Evolutionary conservation across 2,329 filamentous ascomycete species (phyloP).

Genomic region (Parasarocladium wereldwijsianum): DNA sequence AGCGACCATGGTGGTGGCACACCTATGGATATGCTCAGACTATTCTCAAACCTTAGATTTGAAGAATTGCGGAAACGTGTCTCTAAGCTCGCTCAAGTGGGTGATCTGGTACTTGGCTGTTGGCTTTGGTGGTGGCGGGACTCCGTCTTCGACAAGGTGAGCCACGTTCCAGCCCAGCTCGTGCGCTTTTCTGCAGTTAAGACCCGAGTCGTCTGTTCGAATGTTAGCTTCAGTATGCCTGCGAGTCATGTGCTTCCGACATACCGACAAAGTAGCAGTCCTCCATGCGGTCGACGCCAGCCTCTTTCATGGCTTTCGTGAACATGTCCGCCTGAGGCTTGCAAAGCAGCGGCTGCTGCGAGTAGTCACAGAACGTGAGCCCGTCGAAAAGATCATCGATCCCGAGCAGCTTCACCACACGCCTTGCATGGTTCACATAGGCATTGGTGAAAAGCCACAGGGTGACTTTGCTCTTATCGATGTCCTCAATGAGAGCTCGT

Average conservation of each 20-base stretch:
- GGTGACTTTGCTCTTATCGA: constrained; percentile 72
- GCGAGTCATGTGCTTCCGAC: constrained; percentile 17
- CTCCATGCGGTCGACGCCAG: constrained; percentile 49
- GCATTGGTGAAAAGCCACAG: constrained; percentile 96
- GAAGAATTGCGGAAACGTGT: constrained; percentile 74
- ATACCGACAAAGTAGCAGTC: constrained; percentile 88
- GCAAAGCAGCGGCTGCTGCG: constrained; percentile 57
- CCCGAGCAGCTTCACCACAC: constrained; percentile 67
- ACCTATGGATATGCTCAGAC: not conserved
- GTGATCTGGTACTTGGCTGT: constrained; percentile 64
- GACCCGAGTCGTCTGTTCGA: constrained; percentile 61
- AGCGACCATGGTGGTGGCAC: not conserved
- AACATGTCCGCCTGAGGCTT: constrained; percentile 80
- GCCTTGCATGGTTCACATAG: constrained; percentile 72
- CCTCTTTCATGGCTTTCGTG: constrained; percentile 75
- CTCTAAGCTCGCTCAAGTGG: constrained; percentile 59
- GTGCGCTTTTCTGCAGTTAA: constrained; percentile 67
- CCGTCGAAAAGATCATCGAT: constrained; percentile 89
- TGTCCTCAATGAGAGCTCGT: constrained; percentile 60
- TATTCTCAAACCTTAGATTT: constrained; percentile 27
- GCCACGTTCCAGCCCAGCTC: constrained; percentile 74
- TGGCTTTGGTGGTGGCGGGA: constrained; percentile 45
- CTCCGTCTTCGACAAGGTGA: constrained; percentile 69
- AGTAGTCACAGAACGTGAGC: constrained; percentile 89
- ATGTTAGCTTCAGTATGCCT: not conserved